Conservation (phyloP, 192 early-diverging fungal genomes). For the Coemansia sp. region DNA sequence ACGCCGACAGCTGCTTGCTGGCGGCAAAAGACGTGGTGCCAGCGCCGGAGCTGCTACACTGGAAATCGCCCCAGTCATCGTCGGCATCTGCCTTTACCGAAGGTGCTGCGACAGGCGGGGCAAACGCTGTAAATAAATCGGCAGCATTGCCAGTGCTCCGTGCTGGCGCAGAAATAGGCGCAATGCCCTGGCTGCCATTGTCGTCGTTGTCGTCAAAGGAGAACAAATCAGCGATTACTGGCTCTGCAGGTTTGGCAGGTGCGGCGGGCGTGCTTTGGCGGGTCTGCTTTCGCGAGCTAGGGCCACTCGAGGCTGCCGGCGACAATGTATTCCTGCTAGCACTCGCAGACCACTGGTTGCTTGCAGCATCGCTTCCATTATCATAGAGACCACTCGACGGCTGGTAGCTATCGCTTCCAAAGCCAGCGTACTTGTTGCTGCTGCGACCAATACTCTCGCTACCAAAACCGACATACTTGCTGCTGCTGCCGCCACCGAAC, state of each 20-base stretch:
- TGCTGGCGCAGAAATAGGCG: constrained; percentile 25
- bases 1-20: constrained; percentile 3
- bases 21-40: not conserved
- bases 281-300: constrained; percentile 21
- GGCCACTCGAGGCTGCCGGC: constrained; percentile 16
- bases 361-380: constrained; percentile 28
- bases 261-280: constrained; percentile 24
- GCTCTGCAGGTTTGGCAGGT: constrained; percentile 19
- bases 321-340: constrained; percentile 20
- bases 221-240: constrained; percentile 43
- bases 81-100: constrained; percentile 35
- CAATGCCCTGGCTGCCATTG: constrained; percentile 2
- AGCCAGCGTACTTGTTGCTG: constrained; percentile 30
- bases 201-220: constrained; percentile 47
- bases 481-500: constrained; percentile 12
- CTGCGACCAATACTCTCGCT: constrained; percentile 43
- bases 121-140: not conserved
- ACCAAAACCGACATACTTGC: constrained; percentile 64
- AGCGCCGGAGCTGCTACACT: constrained; percentile 15
- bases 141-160: constrained; percentile 25
- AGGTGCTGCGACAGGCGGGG: constrained; percentile 8
- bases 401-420: constrained; percentile 32
- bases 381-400: constrained; percentile 24
- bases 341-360: constrained; percentile 30
- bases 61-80: constrained; percentile 83